Evolutionary conservation across 2,329 filamentous ascomycete species (phyloP), one percentile per base, ranked within the genome.

Genomic region (Pseudogymnoascus sp.): DNA sequence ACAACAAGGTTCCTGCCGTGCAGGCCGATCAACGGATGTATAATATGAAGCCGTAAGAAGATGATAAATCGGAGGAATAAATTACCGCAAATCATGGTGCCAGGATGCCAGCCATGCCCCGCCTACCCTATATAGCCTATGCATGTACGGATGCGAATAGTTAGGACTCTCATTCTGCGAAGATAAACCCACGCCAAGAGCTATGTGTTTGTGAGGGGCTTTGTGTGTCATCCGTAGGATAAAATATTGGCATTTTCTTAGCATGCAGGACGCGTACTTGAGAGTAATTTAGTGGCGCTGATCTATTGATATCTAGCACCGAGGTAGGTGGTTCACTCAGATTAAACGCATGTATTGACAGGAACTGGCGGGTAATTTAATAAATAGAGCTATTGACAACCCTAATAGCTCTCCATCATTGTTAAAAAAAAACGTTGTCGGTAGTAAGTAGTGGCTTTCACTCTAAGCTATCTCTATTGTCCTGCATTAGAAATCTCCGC

Each of bases 11-110:
- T 34, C 49, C 9, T 56, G 28, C 49, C 49, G 49, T 16, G n/a
- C 49, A 34, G 46, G 25, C 49, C 49, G 49, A 56, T 34, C 28
- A 7, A 56, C 49, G 28, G 49, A 56, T 56, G 49, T 56, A 56
- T 56, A 56, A 56, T 56, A 56, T 56, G 49, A 56, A 56, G 49
- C 49, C 14, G 49, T 56, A 56, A 56, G 28, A 34, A 12, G 28
- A 56, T 34, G 28, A 34, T 56, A 56, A 53, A 56, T 56, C 49
- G 49, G 49, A 25, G 28, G 49, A 56, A 56, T 56, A 56, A 56
- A 56, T 34, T 56, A 56, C 49, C 49, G 49, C 49, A 56, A 56
- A 56, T 56, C 49, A 56, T 56, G 25, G 28, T 34, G 28, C 46
- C n/a, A 56, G 49, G 28, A 34, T 56, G 49, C 4, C n/a, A 18